phyloP scores from a whole-genome alignment of 345 rosid species.

The Citrus sinensis region DVS_A1.0 CM039165.1:36605501-36606000 shows the following conservation, averaged over 20 bases:
- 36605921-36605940: constrained; percentile 93
- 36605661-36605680: constrained; percentile 48
- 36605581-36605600: constrained; percentile 38
- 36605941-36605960: constrained; percentile 97
- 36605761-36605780: constrained; percentile 73
- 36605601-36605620: constrained; percentile 37
- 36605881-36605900: constrained; percentile 58
- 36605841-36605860: constrained; percentile 47
- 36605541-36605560: constrained; percentile 49
- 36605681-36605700: constrained; percentile 69
- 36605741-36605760: constrained; percentile 60
- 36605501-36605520: constrained; percentile 71
- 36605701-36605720: constrained; percentile 50
- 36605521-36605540: constrained; percentile 74
- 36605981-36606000: constrained; percentile 74
- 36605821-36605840: constrained; percentile 64
- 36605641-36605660: constrained; percentile 58
- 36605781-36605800: constrained; percentile 73
- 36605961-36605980: constrained; percentile 77
- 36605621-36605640: constrained; percentile 47
- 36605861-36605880: constrained; percentile 63
- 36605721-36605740: constrained; percentile 60
- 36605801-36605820: constrained; percentile 60
- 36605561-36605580: constrained; percentile 57
- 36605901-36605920: constrained; percentile 49